Percentiles rank a stretch among this genome's conserved stretches.
These are phyloP conservation scores for Scenedesmus sp. DNA, from an alignment of 163 green algal species.

Conservation along the genomic window DNA sequence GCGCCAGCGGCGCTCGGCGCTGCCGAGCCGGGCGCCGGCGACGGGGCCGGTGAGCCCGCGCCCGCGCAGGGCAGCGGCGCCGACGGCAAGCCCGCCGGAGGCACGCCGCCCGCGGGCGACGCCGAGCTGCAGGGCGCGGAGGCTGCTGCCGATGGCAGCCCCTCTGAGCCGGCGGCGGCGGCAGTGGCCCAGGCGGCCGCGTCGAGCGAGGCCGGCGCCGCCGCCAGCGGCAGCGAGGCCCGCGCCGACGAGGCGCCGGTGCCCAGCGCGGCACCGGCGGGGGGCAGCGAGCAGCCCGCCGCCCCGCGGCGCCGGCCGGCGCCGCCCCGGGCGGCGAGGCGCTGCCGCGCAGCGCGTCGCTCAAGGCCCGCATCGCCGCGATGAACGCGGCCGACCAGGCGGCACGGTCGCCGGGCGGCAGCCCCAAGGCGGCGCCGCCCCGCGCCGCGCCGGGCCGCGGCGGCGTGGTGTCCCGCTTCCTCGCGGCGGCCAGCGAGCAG, in stretches of 20 bases:
- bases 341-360: conserved; percentile 24
- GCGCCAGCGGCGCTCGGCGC: too few relatives aligned
- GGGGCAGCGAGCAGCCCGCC: too few relatives aligned
- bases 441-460: neutral
- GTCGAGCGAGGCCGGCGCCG: neutral
- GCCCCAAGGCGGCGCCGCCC: neutral
- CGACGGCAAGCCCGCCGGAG: neutral
- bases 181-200: neutral
- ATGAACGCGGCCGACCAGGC: conserved; percentile 16
- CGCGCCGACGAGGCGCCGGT: too few relatives aligned
- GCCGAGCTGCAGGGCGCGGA: neutral
- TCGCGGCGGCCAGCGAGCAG: neutral
- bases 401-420: neutral
- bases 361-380: conserved; percentile 37
- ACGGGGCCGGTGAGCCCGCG: too few relatives aligned
- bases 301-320: too few relatives aligned
- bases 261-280: too few relatives aligned
- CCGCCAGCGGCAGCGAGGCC: conserved; percentile 2
- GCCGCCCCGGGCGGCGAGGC: too few relatives aligned
- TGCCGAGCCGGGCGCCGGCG: too few relatives aligned
- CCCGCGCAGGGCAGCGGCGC: conserved; percentile 3
- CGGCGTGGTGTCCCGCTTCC: conserved; percentile 2
- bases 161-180: neutral
- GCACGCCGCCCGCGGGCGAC: neutral
- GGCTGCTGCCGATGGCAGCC: neutral